Conservation (phyloP, 176 grass and related monocot species). For the Oryza glumipatula region DNA sequence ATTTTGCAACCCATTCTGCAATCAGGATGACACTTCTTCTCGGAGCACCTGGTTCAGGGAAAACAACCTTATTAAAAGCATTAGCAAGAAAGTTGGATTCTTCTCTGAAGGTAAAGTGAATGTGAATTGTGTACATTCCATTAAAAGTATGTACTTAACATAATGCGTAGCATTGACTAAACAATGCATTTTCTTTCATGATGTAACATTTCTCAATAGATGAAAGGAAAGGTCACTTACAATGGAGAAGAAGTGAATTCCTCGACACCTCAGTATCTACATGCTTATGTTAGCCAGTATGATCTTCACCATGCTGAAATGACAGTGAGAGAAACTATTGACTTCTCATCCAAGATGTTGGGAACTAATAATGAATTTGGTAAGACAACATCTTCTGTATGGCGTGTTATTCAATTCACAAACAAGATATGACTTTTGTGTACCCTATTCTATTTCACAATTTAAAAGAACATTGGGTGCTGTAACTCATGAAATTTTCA, state of each 20-base stretch:
- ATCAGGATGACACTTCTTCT: constrained; percentile 97
- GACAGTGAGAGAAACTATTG: constrained; percentile 80
- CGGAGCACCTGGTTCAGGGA: constrained; percentile 88
- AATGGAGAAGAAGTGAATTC: constrained; percentile 64
- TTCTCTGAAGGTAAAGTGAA: constrained; percentile 64
- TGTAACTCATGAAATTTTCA: constrained; percentile 29
- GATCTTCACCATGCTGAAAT: constrained; percentile 98
- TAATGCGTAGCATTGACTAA: constrained; percentile 5
- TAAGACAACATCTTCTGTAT: constrained; percentile 41
- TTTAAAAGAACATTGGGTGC: constrained; percentile 25
- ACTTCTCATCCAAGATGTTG: constrained; percentile 77
- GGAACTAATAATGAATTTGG: constrained; percentile 76
- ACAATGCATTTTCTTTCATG: constrained; percentile 28
- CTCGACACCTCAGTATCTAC: constrained; percentile 58
- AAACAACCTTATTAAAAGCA: constrained; percentile 83
- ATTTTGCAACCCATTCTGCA: constrained; percentile 8
- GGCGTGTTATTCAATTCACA: background rate
- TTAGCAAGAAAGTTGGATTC: constrained; percentile 70
- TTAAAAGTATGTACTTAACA: constrained; percentile 5
- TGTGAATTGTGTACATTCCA: constrained; percentile 19
- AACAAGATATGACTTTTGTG: background rate
- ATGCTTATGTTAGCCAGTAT: constrained; percentile 83
- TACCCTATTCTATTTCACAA: background rate
- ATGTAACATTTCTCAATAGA: constrained; percentile 39
- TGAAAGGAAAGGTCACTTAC: constrained; percentile 67